Base-by-base conservation (phyloP, 2,329 filamentous ascomycete species). In the Helminthosporium solani region DNA sequence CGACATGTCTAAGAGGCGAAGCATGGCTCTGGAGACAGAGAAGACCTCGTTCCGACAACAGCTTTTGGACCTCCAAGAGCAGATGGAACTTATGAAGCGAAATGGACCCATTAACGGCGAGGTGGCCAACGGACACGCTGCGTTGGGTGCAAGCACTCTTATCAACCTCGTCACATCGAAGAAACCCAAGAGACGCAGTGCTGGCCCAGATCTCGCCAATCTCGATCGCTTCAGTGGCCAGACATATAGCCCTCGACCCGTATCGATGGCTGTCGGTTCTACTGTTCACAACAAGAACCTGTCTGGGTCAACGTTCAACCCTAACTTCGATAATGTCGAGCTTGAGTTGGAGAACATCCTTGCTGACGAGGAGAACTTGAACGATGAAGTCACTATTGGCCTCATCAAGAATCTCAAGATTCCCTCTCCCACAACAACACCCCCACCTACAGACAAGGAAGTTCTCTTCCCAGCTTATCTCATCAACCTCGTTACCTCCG, bases 401-500 rank as follows among this genome's bases (percentile, higher is more conserved):
- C 79, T 99, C 50, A 97, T 99, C 70, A 86, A 87, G 67, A 96
- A 96, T 68, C 82, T 99, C 58, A 96, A 95, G 80, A 97, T 99
- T 53, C 94, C 94, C 16, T 85, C 86, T 9, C 92, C 94, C 36
- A 88, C 85, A 66, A 86, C 88, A 27, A 92, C 83, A 42, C 91
- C 92, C 16, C 87, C 91, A 42, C 92, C 94, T 9, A 96, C 90
- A 15, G 94, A 99, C 74, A 99, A 99, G 77, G 94, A 99, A 71
- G 92, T 99, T 18, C 80, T 99, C 42, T 99, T 99, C 85, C 94
- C 94, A 27, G 92, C 94, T 8, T 99, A 97, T 71, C 85, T 99
- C 61, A 99, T 99, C 78, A 99, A 99, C 73, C 80, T 99, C 50
- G 94, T 99, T 54, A 99, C 94, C 11, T 97, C 91, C 14, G 94